Percentiles rank a stretch among this genome's conserved stretches.
Conservation (phyloP, 2,329 filamentous ascomycete genomes). For the Furcasterigmium furcatum region DNA sequence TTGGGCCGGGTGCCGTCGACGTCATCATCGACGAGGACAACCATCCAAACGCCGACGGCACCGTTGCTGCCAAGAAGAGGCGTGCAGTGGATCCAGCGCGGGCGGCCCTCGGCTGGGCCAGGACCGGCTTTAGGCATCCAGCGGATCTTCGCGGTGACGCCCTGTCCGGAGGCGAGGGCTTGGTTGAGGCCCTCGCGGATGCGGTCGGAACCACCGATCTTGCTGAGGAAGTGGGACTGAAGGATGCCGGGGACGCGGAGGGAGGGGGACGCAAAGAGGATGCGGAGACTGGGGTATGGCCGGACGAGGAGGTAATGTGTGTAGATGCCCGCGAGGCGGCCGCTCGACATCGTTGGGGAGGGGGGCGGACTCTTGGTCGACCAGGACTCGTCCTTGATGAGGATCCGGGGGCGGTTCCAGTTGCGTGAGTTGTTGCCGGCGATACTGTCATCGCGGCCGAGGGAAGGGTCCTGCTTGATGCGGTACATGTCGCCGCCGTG, state of each 20-base stretch:
- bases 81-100: slow-evolving; percentile 75
- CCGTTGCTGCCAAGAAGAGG: slow-evolving; percentile 66
- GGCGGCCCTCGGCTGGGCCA: slow-evolving; percentile 48
- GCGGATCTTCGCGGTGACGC: slow-evolving; percentile 71
- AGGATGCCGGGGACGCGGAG: slow-evolving; percentile 66
- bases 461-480: slow-evolving; percentile 31
- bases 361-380: slow-evolving; percentile 10
- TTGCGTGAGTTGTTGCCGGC: slow-evolving; percentile 12
- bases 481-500: slow-evolving; percentile 62
- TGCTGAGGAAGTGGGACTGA: slow-evolving; percentile 54
- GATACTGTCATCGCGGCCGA: slow-evolving; percentile 19
- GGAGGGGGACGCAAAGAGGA: slow-evolving; percentile 67
- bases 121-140: slow-evolving; percentile 55
- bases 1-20: slow-evolving; percentile 12
- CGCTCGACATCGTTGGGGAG: slow-evolving; percentile 13
- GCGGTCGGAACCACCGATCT: slow-evolving; percentile 45
- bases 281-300: slow-evolving; percentile 61
- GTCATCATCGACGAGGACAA: slow-evolving; percentile 69
- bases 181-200: slow-evolving; percentile 45
- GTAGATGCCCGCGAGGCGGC: slow-evolving; percentile 38
- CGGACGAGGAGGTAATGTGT: slow-evolving; percentile 62
- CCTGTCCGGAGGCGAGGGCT: slow-evolving; percentile 65
- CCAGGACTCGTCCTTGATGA: slow-evolving; percentile 31
- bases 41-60: slow-evolving; percentile 74
- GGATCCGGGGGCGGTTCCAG: slow-evolving; percentile 36